Evolutionary conservation across 192 early-diverging fungal species (phyloP), one percentile per base, ranked within the genome.

Genomic region (Tieghemiomyces parasiticus): DNA sequence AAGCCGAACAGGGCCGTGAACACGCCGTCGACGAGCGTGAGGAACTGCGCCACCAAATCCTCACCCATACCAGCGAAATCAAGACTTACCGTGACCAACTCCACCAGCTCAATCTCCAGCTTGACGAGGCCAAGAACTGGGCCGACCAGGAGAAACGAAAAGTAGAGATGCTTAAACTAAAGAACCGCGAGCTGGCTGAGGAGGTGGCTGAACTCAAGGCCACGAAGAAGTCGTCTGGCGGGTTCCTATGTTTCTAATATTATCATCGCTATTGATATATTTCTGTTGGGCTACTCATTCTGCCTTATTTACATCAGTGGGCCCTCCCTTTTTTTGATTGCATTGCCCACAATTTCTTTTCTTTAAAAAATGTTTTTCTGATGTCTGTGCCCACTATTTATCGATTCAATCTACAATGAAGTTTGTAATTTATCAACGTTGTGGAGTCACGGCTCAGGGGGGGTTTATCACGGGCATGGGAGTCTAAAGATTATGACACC

Each of bases 101-200:
- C 19, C 62, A 67, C 0, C 51, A 31, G 14, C 13, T 68, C 31
- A 46, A 48, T 10, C 24, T 52, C 30, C 65, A 68, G 62, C 64
- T 72, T 20, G 68, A 70, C 28, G 70, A 75, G 16, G 59, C 70
- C 8, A 60, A 60, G 20, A 59, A 55, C 12, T 62, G 65, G 61
- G 61, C 63, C 26, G 64, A 54, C 34, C 52, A 34, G 58, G 72
- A 74, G 62, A 64, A 68, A 26, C 68, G 72, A 48, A 68, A 74
- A 59, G 63, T 68, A 31, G 72, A 74, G 28, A 60, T 74, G 45
- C 65, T 68, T 63, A 74, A 74, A 65, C 49, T 63, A 19, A 60
- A 67, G 52, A 70, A 63, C 60, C 72, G 63, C 31, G 72, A 74
- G 31, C 29, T 74, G 52, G 61, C 66, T 52, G 72, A 74, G 13